A percentile compares a stretch with the other conserved stretches of the same genome.
Evolutionary conservation across 2,329 filamentous ascomycete genomes (phyloP).

Genomic region (Xylariaceae sp.): DNA sequence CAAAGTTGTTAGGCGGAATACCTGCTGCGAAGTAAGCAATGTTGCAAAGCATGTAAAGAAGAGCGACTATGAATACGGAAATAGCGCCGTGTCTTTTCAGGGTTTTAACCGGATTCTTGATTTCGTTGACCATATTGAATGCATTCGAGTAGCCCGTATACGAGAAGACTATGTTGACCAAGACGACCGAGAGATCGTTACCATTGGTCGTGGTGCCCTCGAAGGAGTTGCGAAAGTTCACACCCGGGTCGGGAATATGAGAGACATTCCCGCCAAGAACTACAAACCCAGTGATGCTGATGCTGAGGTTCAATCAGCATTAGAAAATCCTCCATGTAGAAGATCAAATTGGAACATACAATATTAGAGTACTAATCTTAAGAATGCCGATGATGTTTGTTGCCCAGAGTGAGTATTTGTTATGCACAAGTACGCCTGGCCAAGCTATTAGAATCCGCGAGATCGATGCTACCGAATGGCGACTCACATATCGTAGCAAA

Average conservation of each 20-base stretch:
- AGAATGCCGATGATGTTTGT: slow-evolving; percentile 60
- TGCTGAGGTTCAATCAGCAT: slow-evolving; percentile 30
- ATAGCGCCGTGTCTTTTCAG: slow-evolving; percentile 53
- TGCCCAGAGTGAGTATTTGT: slow-evolving; percentile 58
- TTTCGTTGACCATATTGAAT: slow-evolving; percentile 63
- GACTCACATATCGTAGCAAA: slow-evolving; percentile 57
- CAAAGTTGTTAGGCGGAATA: slow-evolving; percentile 13
- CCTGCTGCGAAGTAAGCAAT: slow-evolving; percentile 62
- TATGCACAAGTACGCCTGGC: slow-evolving; percentile 52
- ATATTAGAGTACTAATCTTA: slow-evolving; percentile 65
- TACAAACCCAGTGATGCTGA: slow-evolving; percentile 63
- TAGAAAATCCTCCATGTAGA: not conserved
- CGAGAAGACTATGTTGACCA: slow-evolving; percentile 62
- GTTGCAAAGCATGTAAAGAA: slow-evolving; percentile 61
- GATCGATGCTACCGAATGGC: not conserved
- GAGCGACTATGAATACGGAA: slow-evolving; percentile 52
- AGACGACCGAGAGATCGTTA: slow-evolving; percentile 56
- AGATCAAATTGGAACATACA: slow-evolving; percentile 35
- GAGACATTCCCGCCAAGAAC: slow-evolving; percentile 60
- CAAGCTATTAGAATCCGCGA: not conserved
- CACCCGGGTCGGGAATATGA: slow-evolving; percentile 50
- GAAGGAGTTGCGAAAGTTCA: slow-evolving; percentile 60
- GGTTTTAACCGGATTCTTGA: slow-evolving; percentile 58
- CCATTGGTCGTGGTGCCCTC: slow-evolving; percentile 47
- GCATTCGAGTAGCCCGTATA: slow-evolving; percentile 61